Evolutionary conservation across 2,329 filamentous ascomycete genomes (phyloP).

Genomic region (Hypoxylon sp.): DNA sequence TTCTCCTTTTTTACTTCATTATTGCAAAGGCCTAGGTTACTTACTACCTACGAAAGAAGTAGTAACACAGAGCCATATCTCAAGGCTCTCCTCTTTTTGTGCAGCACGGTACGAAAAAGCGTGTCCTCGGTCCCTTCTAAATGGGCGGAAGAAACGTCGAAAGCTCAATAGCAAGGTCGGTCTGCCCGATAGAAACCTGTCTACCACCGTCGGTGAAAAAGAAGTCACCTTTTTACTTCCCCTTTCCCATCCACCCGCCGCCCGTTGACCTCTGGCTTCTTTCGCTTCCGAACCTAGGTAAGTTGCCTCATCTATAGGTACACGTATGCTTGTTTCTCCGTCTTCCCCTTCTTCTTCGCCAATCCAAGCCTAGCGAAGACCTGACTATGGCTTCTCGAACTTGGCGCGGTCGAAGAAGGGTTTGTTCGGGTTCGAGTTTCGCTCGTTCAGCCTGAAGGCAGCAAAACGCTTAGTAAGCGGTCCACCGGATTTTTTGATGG

Average conservation of each 20-base stretch:
- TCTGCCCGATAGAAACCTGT: not conserved
- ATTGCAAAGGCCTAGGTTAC: not conserved
- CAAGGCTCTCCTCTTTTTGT: not conserved
- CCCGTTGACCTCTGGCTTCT: not conserved
- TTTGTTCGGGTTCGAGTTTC: constrained; percentile 50
- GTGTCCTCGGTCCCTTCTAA: not conserved
- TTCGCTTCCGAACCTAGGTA: constrained; percentile 1
- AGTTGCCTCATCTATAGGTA: not conserved
- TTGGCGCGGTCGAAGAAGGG: constrained; percentile 51
- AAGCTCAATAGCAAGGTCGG: not conserved
- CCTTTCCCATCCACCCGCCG: not conserved
- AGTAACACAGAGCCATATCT: not conserved
- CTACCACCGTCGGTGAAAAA: not conserved
- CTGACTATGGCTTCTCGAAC: constrained; percentile 40
- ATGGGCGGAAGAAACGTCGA: not conserved
- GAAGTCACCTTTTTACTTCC: not conserved
- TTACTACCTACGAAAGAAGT: not conserved
- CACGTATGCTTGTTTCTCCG: not conserved
- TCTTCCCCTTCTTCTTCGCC: not conserved
- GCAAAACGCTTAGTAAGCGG: constrained; percentile 56
- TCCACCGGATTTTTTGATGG: constrained; percentile 48
- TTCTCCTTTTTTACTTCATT: not conserved
- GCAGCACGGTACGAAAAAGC: not conserved
- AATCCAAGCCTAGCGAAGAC: not conserved
- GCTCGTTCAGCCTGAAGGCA: constrained; percentile 55